Evolutionary conservation across 2,329 filamentous ascomycete species (phyloP), one percentile per base, ranked within the genome.

Genomic region (Alternaria arbusti): DNA sequence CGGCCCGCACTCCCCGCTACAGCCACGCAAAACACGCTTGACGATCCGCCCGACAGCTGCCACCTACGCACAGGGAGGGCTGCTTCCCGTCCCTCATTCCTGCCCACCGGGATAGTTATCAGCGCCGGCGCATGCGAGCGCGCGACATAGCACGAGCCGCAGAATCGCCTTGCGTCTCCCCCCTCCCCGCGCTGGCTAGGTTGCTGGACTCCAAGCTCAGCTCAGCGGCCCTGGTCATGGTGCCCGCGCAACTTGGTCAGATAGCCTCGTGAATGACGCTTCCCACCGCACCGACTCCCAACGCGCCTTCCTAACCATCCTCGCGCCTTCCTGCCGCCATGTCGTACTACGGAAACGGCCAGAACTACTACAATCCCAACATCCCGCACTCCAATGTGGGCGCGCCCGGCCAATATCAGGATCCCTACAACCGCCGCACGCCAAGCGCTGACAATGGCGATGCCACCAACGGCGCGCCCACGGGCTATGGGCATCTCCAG

Each of bases 381-480:
- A 79, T 72, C 67, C 75, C 81, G 45, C 82, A 81, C 61, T 78
- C 80, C 61, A 79, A 74, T 57, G 78, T 80, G 54, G 78, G 78
- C 62, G 73, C 80, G 47, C 77, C 73, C 20, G 65, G 66, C 63
- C 75, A 74, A 47, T 79, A 80, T 61, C 77, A 78, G 58, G 75
- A 77, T 63, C 66, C 73, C n/a, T 75, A 80, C 66, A 68, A 83
- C 66, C 82, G 81, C 63, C 85, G 91, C 69, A 86, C 88, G 68
- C 86, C 88, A 52, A 95, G 91, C 82, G 94, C 92, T 82, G 90
- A 93, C 78, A 88, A 86, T 69, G 91, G 90, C 68, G 92, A 96
- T 78, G 91, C 95, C 77, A 81, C 83, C 52, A 87, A 89, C 59
- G 81, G 72, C 23, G 73, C 82, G 61, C 79, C 81, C 46, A 70